Evolutionary conservation across 2,329 filamentous ascomycete genomes (phyloP).

Genomic region (Bipolaris cookei): DNA sequence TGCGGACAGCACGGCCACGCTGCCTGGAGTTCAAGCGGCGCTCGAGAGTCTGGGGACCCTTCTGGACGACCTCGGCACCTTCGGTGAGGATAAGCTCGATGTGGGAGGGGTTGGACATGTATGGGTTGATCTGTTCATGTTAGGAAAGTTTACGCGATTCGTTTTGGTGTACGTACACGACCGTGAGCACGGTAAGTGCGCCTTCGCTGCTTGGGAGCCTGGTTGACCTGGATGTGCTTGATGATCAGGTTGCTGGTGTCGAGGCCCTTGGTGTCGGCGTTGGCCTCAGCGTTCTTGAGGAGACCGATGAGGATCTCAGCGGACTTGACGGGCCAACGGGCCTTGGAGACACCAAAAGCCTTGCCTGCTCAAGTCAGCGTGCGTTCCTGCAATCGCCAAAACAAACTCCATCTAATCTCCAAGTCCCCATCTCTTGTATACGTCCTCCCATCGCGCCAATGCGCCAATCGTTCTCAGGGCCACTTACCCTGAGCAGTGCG

Average conservation of each 20-base stretch:
- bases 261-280: conserved; percentile 57
- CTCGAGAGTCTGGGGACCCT: conserved; percentile 73
- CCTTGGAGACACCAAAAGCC: conserved; percentile 96
- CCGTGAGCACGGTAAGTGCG: conserved; percentile 99
- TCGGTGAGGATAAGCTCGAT: conserved; percentile 99
- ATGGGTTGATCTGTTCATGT: conserved; percentile 87
- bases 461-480: conserved; percentile 11
- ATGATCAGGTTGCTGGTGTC: conserved; percentile 95
- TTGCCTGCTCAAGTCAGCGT: conserved; percentile 71
- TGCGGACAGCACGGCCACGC: conserved; percentile 73
- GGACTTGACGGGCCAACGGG: conserved; percentile 99
- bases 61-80: conserved; percentile 93
- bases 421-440: background rate
- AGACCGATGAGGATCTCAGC: conserved; percentile 97
- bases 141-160: conserved; percentile 11
- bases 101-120: conserved; percentile 99
- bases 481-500: conserved; percentile 96
- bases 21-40: conserved; percentile 88
- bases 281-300: conserved; percentile 63
- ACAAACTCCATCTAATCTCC: conserved; percentile 1
- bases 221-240: conserved; percentile 99
- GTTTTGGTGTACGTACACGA: conserved; percentile 76
- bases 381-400: conserved; percentile 11
- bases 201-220: conserved; percentile 98
- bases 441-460: conserved; percentile 1